phyloP scores from a whole-genome alignment of 139 green algal species.

The Tetradesmus obliquus region DNA sequence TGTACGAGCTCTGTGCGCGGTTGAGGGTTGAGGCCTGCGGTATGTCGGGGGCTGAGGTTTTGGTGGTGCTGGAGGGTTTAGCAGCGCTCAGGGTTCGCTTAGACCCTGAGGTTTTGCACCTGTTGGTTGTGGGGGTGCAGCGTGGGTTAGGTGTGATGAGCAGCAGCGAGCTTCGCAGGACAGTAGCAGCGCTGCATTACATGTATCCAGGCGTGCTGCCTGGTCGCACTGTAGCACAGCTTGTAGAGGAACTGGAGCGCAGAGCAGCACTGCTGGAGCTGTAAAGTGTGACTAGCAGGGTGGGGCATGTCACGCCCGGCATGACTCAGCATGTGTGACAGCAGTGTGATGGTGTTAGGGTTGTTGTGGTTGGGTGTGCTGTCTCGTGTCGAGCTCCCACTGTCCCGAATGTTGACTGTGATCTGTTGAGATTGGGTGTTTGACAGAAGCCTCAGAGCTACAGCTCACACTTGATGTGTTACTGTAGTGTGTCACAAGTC shows the following conservation, averaged over 20 bases:
- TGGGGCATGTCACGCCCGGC: too few species aligned
- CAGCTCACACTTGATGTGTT: too few species aligned
- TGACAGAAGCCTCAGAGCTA: too few species aligned
- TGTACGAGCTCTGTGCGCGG: conserved; percentile 10
- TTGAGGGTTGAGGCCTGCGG: not conserved
- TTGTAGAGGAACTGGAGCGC: conserved; percentile 15
- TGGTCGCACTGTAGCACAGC: conserved; percentile 16
- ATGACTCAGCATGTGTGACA: too few species aligned
- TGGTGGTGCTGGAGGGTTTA: conserved; percentile 13
- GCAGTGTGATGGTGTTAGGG: too few species aligned
- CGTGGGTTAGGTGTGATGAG: not conserved
- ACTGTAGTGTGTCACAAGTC: too few species aligned
- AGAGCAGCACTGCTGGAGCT: conserved; percentile 3
- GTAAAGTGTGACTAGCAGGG: too few species aligned
- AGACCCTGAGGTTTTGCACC: conserved; percentile 28
- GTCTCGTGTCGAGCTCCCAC: too few species aligned
- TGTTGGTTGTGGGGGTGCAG: conserved; percentile 5
- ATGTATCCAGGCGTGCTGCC: conserved; percentile 9
- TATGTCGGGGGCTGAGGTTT: not conserved
- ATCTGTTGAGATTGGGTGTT: too few species aligned
- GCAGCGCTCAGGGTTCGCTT: not conserved
- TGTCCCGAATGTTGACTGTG: too few species aligned
- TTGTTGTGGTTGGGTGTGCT: too few species aligned
- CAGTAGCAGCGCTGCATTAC: not conserved
- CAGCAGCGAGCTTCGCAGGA: not conserved